Percentiles rank a stretch among this genome's conserved stretches.
phyloP scores from a whole-genome alignment of 1,284 basidiomycete genomes.

The Cerrena zonata region DNA sequence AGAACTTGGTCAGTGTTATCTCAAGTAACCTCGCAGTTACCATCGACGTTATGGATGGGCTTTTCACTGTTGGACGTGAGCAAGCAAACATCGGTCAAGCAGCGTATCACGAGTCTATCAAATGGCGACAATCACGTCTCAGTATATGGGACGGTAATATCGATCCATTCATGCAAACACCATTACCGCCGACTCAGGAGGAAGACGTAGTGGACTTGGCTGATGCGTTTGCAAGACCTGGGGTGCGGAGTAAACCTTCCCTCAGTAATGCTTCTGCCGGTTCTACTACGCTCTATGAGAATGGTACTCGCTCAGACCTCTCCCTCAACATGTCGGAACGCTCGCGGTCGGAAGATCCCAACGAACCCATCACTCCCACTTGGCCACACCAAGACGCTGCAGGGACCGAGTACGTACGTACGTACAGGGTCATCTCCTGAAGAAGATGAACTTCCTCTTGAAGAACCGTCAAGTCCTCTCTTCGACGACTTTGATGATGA shows the following conservation, averaged over 20 bases:
- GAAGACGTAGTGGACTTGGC: conserved; percentile 63
- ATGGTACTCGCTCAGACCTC: conserved; percentile 23
- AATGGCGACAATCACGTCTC: conserved; percentile 65
- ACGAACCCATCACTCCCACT: conserved; percentile 24
- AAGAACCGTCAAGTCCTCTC: conserved; percentile 23
- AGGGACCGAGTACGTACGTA: conserved; percentile 18
- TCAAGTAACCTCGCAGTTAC: conserved; percentile 49
- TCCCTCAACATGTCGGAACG: conserved; percentile 23
- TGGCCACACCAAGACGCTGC: conserved; percentile 21
- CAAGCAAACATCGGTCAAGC: conserved; percentile 62
- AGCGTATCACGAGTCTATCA: conserved; percentile 67
- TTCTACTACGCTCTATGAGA: conserved; percentile 21
- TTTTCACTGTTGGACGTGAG: conserved; percentile 60
- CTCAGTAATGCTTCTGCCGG: conserved; percentile 14
- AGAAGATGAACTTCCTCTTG: conserved; percentile 14
- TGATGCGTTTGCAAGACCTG: conserved; percentile 41
- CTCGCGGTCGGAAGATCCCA: conserved; percentile 22
- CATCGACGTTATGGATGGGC: conserved; percentile 54
- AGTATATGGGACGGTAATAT: conserved; percentile 51
- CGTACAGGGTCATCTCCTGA: conserved; percentile 14
- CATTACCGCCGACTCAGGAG: conserved; percentile 21
- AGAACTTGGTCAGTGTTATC: conserved; percentile 44
- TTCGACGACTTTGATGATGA: conserved; percentile 35
- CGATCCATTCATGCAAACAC: conserved; percentile 21
- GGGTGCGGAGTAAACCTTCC: conserved; percentile 17